phyloP scores from a whole-genome alignment of 345 rosid genomes.

The Pseudoturritis turrita region DNA sequence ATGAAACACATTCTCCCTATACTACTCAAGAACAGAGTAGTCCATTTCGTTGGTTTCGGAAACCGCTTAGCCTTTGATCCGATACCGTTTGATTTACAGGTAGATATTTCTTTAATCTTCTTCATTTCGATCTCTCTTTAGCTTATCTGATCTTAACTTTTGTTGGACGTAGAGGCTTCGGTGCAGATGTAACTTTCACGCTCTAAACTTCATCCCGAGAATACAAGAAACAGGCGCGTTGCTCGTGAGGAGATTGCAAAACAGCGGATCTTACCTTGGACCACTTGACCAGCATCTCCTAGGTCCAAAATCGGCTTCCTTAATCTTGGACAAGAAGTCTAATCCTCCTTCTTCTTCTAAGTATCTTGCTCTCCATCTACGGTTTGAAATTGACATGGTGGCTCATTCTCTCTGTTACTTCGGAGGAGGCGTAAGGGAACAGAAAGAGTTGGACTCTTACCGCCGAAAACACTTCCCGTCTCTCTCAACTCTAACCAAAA shows the following conservation, averaged over 20 bases:
- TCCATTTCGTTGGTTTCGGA: constrained; percentile 92
- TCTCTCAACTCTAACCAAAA: constrained; percentile 51
- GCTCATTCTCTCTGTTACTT: constrained; percentile 95
- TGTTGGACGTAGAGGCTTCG: constrained; percentile 80
- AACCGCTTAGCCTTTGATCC: constrained; percentile 97
- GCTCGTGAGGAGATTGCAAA: constrained; percentile 65
- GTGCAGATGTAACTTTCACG: constrained; percentile 94
- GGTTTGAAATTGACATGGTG: constrained; percentile 97
- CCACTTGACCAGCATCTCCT: constrained; percentile 67
- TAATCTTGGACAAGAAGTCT: constrained; percentile 29
- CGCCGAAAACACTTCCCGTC: constrained; percentile 90
- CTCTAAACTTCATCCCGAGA: constrained; percentile 62
- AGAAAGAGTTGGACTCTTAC: constrained; percentile 65
- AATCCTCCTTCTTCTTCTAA: constrained; percentile 40
- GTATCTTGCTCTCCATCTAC: constrained; percentile 80
- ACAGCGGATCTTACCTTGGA: constrained; percentile 36
- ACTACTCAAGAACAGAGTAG: constrained; percentile 58
- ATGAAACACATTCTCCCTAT: constrained; percentile 68
- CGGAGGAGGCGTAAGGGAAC: constrained; percentile 85
- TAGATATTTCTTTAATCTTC: constrained; percentile 11
- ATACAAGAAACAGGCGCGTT: constrained; percentile 84
- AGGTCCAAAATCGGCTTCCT: constrained; percentile 47
- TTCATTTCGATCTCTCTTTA: not conserved
- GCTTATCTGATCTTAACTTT: not conserved
- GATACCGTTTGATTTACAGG: constrained; percentile 78